These are phyloP conservation scores for Acacia crassicarpa DNA, from an alignment of 306 rosid species.

Conservation along the genomic window DNA sequence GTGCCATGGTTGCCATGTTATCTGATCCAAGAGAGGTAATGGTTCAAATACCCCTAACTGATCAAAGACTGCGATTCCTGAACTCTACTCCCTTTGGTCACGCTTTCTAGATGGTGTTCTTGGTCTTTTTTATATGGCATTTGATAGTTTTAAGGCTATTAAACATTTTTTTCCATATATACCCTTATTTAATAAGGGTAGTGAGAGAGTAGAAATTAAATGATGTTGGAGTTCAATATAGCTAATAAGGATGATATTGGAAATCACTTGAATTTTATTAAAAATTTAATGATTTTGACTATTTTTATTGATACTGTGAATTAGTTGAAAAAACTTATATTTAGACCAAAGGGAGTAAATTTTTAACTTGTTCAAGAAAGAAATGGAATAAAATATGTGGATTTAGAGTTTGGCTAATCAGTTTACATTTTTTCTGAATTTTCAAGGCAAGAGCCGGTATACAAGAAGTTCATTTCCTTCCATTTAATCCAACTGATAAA, in stretches of 20 bases:
- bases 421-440: conserved; percentile 2
- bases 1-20: conserved; percentile 73
- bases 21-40: conserved; percentile 74
- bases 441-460: conserved; percentile 65
- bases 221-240: neutral
- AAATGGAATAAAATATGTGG: neutral
- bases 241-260: neutral
- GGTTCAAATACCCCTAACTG: conserved; percentile 14
- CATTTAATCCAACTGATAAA: conserved; percentile 77
- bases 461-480: conserved; percentile 74
- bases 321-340: too few species aligned
- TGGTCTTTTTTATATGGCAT: neutral
- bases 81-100: neutral
- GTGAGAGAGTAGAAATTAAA: neutral
- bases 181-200: neutral
- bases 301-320: neutral
- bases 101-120: too few species aligned
- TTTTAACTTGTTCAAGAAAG: neutral
- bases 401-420: neutral
- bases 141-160: neutral
- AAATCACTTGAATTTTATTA: neutral
- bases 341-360: too few species aligned
- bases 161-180: too few species aligned
- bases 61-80: neutral
- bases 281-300: too few species aligned